Conservation (phyloP, 2,329 filamentous ascomycete genomes). For the Dactylellina haptotyla region DNA sequence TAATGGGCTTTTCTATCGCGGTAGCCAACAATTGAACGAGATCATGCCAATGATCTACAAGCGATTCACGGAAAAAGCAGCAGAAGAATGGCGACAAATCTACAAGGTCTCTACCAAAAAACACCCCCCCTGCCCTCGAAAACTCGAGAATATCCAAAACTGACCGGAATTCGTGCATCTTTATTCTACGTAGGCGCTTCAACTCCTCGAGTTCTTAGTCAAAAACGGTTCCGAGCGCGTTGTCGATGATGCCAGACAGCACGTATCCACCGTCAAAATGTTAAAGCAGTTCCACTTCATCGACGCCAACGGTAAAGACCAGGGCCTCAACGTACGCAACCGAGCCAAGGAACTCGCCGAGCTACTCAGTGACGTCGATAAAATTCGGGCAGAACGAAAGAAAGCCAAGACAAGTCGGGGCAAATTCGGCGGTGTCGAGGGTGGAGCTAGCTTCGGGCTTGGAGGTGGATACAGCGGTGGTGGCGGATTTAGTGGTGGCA, state of each 20-base stretch:
- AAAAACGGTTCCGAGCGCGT: conserved; percentile 98
- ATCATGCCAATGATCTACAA: conserved; percentile 99
- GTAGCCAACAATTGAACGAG: conserved; percentile 92
- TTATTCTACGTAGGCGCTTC: conserved; percentile 70
- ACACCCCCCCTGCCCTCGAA: not conserved
- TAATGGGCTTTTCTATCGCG: not conserved
- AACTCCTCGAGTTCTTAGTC: conserved; percentile 94
- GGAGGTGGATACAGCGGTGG: conserved; percentile 63
- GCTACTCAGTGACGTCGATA: conserved; percentile 89
- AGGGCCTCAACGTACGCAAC: conserved; percentile 97
- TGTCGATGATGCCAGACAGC: conserved; percentile 94
- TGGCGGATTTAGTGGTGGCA: conserved; percentile 60
- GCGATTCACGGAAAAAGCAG: conserved; percentile 96
- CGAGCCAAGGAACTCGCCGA: conserved; percentile 94
- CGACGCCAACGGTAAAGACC: conserved; percentile 94
- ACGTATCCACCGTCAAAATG: conserved; percentile 97
- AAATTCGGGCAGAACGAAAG: conserved; percentile 83
- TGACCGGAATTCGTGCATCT: conserved; percentile 16
- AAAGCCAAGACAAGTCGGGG: conserved; percentile 89
- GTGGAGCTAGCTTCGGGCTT: conserved; percentile 72
- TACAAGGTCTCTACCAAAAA: conserved; percentile 76
- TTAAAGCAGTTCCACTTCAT: conserved; percentile 98
- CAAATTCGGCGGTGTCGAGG: conserved; percentile 95
- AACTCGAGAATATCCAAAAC: not conserved
- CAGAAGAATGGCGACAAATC: conserved; percentile 98